These are phyloP conservation scores for Scleroderma bovista DNA, from an alignment of 768 basidiomycete genomes.

Conservation along the genomic window DNA sequence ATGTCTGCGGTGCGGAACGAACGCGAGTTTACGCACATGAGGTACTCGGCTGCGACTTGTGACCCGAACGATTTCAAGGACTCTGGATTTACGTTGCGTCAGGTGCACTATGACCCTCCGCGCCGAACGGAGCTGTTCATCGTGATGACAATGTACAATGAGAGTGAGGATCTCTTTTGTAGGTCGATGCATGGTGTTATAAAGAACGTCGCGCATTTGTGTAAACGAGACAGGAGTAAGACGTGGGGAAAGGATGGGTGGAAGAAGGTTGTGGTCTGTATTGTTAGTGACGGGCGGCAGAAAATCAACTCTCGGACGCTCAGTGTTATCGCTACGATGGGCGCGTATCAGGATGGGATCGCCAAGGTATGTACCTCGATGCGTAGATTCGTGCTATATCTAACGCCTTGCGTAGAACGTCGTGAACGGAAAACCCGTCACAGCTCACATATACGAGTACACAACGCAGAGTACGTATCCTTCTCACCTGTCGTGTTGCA, in stretches of 20 bases:
- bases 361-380: conserved; percentile 55
- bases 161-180: conserved; percentile 85
- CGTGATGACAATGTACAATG: conserved; percentile 98
- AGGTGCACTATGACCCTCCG: conserved; percentile 87
- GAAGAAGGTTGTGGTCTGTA: conserved; percentile 96
- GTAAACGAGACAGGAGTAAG: conserved; percentile 79
- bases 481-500: not conserved
- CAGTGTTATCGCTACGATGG: conserved; percentile 88
- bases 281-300: conserved; percentile 80
- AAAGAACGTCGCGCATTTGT: conserved; percentile 87
- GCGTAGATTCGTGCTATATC: not conserved
- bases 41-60: conserved; percentile 92
- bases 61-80: conserved; percentile 91
- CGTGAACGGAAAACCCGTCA: conserved; percentile 77
- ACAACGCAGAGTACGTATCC: conserved; percentile 71
- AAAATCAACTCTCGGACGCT: conserved; percentile 84
- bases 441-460: conserved; percentile 90
- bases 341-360: conserved; percentile 90
- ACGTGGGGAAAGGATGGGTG: conserved; percentile 98
- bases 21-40: conserved; percentile 93
- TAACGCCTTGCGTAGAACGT: conserved; percentile 41
- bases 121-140: conserved; percentile 92
- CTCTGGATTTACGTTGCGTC: conserved; percentile 80
- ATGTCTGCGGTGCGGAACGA: conserved; percentile 74
- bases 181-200: conserved; percentile 95